Conservation (phyloP, 805 yeast genomes). For the Metschnikowia colocasiae region DNA sequence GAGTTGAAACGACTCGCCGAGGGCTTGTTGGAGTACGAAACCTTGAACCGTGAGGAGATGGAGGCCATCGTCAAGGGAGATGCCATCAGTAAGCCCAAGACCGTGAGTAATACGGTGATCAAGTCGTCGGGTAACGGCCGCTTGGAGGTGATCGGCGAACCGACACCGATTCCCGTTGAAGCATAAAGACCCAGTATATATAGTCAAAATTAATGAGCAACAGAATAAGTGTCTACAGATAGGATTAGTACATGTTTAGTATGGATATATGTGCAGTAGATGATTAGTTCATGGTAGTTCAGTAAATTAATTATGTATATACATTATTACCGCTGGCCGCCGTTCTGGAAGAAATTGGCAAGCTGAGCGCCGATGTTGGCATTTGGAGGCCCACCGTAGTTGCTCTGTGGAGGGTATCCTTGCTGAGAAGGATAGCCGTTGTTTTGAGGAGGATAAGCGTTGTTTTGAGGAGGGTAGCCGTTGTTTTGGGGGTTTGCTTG, state of each 20-base stretch:
- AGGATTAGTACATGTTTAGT: no score
- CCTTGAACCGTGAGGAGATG: conserved; percentile 87
- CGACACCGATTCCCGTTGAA: conserved; percentile 18
- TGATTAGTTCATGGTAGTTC: not conserved
- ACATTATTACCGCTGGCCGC: conserved; percentile 10
- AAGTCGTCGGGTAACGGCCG: conserved; percentile 21
- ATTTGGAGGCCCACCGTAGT: conserved; percentile 15
- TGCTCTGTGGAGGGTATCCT: conserved; percentile 12
- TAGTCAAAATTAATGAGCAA: not conserved
- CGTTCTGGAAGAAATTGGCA: conserved; percentile 35
- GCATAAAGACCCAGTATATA: conserved; percentile 9
- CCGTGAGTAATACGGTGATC: conserved; percentile 66
- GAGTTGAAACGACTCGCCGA: conserved; percentile 88
- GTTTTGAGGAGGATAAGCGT: conserved; percentile 5
- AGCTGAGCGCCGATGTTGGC: conserved; percentile 38
- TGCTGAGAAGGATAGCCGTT: conserved; percentile 9
- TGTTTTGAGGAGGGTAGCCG: conserved; percentile 12
- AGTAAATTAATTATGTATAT: not conserved
- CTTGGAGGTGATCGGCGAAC: conserved; percentile 19
- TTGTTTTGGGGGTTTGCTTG: conserved; percentile 7
- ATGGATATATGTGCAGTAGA: no score
- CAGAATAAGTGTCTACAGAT: no score
- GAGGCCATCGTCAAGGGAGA: conserved; percentile 82
- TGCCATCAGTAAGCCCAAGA: conserved; percentile 61
- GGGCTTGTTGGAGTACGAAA: conserved; percentile 92